Evolutionary conservation across 2,329 filamentous ascomycete genomes (phyloP).

Genomic region (Fusarium fracticaudum): DNA sequence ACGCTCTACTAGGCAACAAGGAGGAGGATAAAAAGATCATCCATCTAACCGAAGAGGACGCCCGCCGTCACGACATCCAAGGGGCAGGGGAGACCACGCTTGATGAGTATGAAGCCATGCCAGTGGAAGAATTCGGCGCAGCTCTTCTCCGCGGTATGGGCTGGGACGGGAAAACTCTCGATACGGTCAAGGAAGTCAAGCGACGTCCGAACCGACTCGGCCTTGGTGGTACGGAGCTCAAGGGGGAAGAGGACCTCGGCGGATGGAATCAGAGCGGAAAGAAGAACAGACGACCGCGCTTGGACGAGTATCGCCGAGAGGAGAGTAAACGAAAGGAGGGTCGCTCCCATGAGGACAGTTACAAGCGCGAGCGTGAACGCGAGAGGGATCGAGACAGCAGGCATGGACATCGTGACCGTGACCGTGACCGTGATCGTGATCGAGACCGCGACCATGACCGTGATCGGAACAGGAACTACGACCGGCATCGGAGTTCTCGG

Average conservation of each 20-base stretch:
- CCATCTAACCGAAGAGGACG: conserved; percentile 68
- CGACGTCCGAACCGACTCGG: conserved; percentile 84
- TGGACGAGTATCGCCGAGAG: conserved; percentile 61
- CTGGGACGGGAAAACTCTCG: conserved; percentile 78
- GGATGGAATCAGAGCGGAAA: conserved; percentile 80
- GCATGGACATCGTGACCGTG: conserved; percentile 45
- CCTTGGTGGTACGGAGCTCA: conserved; percentile 85
- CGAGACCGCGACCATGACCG: background rate
- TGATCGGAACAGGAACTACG: conserved; percentile 32
- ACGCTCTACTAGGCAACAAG: conserved; percentile 70
- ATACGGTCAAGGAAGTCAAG: conserved; percentile 69
- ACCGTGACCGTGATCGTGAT: too few species aligned
- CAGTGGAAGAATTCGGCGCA: conserved; percentile 94
- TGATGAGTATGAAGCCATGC: conserved; percentile 87
- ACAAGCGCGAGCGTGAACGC: conserved; percentile 56
- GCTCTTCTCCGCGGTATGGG: conserved; percentile 93
- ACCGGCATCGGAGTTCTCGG: conserved; percentile 37
- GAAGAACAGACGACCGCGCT: conserved; percentile 54
- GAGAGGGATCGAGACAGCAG: conserved; percentile 50
- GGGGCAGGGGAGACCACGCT: conserved; percentile 78
- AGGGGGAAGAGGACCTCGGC: conserved; percentile 76
- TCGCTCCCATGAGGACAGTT: conserved; percentile 54
- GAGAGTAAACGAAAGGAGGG: conserved; percentile 57
- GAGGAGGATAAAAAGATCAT: conserved; percentile 63
- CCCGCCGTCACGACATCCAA: conserved; percentile 75